Evolutionary conservation across 2,329 filamentous ascomycete species (phyloP).

Genomic region (Aspergillus latus): DNA sequence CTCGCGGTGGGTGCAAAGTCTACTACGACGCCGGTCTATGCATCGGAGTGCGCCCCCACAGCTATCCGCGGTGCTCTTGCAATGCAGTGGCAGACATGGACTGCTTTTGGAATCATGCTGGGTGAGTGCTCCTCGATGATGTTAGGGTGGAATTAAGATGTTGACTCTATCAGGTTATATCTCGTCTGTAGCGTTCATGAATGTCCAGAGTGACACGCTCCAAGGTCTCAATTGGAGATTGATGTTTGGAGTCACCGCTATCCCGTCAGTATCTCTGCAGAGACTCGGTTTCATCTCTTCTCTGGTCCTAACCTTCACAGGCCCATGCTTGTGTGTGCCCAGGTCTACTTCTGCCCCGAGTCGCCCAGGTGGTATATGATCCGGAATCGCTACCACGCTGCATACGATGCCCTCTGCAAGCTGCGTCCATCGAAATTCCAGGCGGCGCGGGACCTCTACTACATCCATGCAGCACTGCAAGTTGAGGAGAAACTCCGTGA

Average conservation of each 20-base stretch:
- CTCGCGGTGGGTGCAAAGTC: conserved; percentile 46
- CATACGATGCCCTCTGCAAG: conserved; percentile 50
- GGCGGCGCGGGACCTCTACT: conserved; percentile 58
- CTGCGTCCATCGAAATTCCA: conserved; percentile 55
- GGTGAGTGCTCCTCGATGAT: conserved; percentile 14
- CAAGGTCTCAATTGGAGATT: conserved; percentile 64
- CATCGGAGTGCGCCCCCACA: conserved; percentile 50
- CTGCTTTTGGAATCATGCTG: conserved; percentile 48
- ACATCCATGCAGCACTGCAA: conserved; percentile 58
- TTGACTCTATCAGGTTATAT: conserved; percentile 36
- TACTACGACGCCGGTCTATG: conserved; percentile 49
- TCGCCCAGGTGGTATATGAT: conserved; percentile 54
- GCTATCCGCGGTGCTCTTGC: conserved; percentile 52
- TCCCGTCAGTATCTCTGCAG: conserved; percentile 40
- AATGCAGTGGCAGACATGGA: conserved; percentile 56
- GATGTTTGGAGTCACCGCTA: conserved; percentile 67
- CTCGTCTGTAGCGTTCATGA: conserved; percentile 49
- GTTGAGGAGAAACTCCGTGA: conserved; percentile 57
- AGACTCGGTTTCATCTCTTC: too few species aligned
- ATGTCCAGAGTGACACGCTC: conserved; percentile 20
- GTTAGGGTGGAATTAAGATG: not conserved
- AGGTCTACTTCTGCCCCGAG: conserved; percentile 67
- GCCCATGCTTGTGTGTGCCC: conserved; percentile 53
- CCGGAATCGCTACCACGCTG: conserved; percentile 46
- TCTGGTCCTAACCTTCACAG: not conserved